These are phyloP conservation scores for Pseudogymnoascus sp. DNA, from an alignment of 2,329 filamentous ascomycete species.

Conservation along the genomic window DNA sequence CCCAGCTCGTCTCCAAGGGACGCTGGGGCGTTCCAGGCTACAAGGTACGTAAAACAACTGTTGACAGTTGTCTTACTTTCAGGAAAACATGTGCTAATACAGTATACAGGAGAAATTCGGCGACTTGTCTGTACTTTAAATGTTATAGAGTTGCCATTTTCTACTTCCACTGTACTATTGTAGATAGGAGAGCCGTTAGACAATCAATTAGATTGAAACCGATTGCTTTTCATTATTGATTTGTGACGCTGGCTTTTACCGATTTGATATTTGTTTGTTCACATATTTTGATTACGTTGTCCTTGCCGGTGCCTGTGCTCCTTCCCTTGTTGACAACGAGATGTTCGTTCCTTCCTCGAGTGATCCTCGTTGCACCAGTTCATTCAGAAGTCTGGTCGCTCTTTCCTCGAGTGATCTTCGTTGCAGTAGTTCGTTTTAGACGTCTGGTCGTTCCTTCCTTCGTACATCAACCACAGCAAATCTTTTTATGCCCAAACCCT, in stretches of 20 bases:
- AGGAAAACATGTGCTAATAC: constrained; percentile 38
- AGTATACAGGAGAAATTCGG: constrained; percentile 86
- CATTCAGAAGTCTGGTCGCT: not conserved
- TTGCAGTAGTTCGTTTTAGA: not conserved
- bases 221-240: not conserved
- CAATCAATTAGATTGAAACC: constrained; percentile 5
- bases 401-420: not conserved
- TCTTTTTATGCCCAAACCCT: not conserved
- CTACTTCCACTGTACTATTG: constrained; percentile 60
- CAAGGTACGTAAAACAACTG: constrained; percentile 62
- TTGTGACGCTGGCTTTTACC: not conserved
- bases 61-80: not conserved
- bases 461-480: not conserved
- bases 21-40: constrained; percentile 98
- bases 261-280: not conserved
- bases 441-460: not conserved
- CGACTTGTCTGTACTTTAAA: constrained; percentile 90
- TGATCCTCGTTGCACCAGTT: not conserved
- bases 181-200: constrained; percentile 48
- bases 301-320: not conserved
- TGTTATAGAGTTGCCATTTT: constrained; percentile 18
- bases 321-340: not conserved
- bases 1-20: constrained; percentile 91
- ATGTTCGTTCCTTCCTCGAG: not conserved
- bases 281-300: not conserved